These are phyloP conservation scores for Hirsutella minnesotensis DNA, from an alignment of 2,329 filamentous ascomycete species.

Conservation along the genomic window DNA sequence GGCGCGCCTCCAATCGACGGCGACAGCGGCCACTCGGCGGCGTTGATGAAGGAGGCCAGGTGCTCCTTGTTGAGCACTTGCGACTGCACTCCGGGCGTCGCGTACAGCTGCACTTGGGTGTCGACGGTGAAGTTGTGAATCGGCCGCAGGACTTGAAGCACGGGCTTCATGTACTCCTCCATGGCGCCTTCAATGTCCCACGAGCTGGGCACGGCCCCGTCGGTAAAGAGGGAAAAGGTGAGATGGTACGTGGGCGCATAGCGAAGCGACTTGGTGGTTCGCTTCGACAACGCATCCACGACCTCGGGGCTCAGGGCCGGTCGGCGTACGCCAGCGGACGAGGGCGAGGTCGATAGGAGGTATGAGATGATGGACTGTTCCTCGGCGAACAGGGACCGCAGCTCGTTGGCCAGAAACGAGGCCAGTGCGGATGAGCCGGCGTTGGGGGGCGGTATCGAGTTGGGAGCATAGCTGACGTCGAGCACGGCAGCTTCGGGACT, in stretches of 20 bases:
- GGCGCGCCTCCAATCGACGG: slow-evolving; percentile 88
- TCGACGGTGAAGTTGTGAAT: slow-evolving; percentile 96
- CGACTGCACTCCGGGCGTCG: slow-evolving; percentile 51
- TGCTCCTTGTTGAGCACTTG: slow-evolving; percentile 70
- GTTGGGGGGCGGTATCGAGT: slow-evolving; percentile 52
- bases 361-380: slow-evolving; percentile 79
- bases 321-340: slow-evolving; percentile 33
- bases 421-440: slow-evolving; percentile 64
- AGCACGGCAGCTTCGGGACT: slow-evolving; percentile 60
- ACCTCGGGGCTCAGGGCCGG: slow-evolving; percentile 37
- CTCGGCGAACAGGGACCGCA: slow-evolving; percentile 71
- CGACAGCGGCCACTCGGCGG: slow-evolving; percentile 91
- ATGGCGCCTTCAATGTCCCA: slow-evolving; percentile 87
- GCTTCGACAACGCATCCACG: slow-evolving; percentile 48
- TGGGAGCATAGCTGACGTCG: slow-evolving; percentile 65
- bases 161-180: slow-evolving; percentile 66
- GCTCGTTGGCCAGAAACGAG: slow-evolving; percentile 63
- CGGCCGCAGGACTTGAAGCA: slow-evolving; percentile 64
- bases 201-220: slow-evolving; percentile 62
- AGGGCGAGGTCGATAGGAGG: slow-evolving; percentile 50
- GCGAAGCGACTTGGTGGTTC: slow-evolving; percentile 75
- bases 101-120: slow-evolving; percentile 91
- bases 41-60: slow-evolving; percentile 89
- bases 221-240: slow-evolving; percentile 89
- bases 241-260: slow-evolving; percentile 91